Percentiles rank a stretch among this genome's conserved stretches.
Conservation (phyloP, 1,284 basidiomycete species). For the Cutaneotrichosporon sp. region DNA sequence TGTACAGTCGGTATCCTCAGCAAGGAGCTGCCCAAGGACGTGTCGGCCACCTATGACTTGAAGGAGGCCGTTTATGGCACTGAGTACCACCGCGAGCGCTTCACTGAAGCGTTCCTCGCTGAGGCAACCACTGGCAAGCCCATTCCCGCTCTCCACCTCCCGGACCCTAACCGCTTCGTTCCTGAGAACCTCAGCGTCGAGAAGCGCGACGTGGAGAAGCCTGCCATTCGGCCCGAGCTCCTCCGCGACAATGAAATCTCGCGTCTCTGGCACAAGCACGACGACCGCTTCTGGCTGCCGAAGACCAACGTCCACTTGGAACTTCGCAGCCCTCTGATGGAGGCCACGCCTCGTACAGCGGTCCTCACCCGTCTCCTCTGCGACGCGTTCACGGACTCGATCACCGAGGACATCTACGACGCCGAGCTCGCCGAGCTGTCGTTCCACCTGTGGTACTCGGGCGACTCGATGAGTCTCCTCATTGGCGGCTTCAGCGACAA, state of each 20-base stretch:
- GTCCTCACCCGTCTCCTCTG: conserved; percentile 62
- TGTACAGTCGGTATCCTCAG: conserved; percentile 47
- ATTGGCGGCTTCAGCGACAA: conserved; percentile 95
- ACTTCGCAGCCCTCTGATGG: conserved; percentile 49
- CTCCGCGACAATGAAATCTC: conserved; percentile 70
- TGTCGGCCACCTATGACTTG: conserved; percentile 63
- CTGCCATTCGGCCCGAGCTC: conserved; percentile 69
- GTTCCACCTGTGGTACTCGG: conserved; percentile 69
- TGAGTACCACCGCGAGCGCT: conserved; percentile 68
- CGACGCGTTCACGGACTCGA: conserved; percentile 82
- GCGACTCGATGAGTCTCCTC: conserved; percentile 68
- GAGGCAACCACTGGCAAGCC: conserved; percentile 67
- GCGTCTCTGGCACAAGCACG: conserved; percentile 90
- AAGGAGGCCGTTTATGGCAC: conserved; percentile 85
- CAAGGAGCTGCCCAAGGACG: conserved; percentile 62
- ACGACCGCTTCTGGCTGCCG: conserved; percentile 92
- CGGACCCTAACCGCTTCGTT: conserved; percentile 83
- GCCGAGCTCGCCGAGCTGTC: conserved; percentile 86
- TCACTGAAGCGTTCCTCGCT: conserved; percentile 64
- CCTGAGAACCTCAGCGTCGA: conserved; percentile 82
- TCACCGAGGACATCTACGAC: conserved; percentile 89
- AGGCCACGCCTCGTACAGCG: conserved; percentile 49
- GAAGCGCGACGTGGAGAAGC: conserved; percentile 67
- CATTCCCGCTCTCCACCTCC: conserved; percentile 68
- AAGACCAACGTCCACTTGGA: conserved; percentile 61